Evolutionary conservation across 441 rosid species (phyloP).

Genomic region (Gossypium schwendimanii): DNA sequence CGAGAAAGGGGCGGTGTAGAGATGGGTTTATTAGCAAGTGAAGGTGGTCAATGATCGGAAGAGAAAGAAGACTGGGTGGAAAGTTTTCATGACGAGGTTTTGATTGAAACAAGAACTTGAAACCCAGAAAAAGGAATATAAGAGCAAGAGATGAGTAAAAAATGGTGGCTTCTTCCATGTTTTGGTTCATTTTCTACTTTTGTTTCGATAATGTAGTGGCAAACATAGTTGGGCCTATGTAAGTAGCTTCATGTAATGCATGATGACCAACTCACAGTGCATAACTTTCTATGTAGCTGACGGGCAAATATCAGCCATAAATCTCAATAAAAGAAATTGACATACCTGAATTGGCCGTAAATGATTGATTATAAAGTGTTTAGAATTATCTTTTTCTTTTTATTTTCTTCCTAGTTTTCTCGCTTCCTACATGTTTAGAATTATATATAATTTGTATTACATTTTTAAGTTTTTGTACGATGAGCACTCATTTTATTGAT

Average conservation of each 20-base stretch:
- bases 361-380: too few relatives aligned
- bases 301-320: too few relatives aligned
- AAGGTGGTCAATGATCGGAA: constrained; percentile 44
- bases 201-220: neutral
- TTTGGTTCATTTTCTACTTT: neutral
- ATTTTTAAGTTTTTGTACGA: too few relatives aligned
- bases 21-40: constrained; percentile 34
- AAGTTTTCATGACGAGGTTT: constrained; percentile 18
- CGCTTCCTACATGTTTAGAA: too few relatives aligned
- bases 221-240: neutral
- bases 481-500: too few relatives aligned
- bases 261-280: too few relatives aligned
- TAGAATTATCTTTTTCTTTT: too few relatives aligned
- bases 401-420: too few relatives aligned
- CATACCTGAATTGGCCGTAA: too few relatives aligned
- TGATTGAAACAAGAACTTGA: neutral
- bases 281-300: neutral
- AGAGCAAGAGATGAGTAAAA: constrained; percentile 11
- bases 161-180: constrained; percentile 15
- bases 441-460: too few relatives aligned
- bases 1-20: constrained; percentile 22
- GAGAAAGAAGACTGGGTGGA: constrained; percentile 34
- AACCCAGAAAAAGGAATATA: constrained; percentile 8
- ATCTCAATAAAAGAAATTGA: too few relatives aligned
- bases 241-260: neutral